phyloP scores from a whole-genome alignment of 768 basidiomycete genomes.

The Boletus edulis region DNA sequence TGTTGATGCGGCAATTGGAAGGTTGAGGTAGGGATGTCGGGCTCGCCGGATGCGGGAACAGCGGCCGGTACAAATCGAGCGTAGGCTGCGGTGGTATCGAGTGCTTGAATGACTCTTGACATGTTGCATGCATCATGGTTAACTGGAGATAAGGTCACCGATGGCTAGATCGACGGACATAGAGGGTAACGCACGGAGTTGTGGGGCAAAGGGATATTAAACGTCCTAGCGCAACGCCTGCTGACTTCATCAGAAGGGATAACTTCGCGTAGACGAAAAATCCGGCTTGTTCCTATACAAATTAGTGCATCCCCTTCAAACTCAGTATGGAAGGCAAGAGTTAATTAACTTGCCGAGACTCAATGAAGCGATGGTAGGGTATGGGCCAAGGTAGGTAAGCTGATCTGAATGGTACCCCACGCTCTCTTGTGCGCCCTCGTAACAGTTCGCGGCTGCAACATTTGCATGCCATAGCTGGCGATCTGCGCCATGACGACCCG shows the following conservation, averaged over 20 bases:
- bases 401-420: slow-evolving; percentile 85
- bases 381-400: slow-evolving; percentile 77
- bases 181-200: slow-evolving; percentile 58
- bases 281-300: slow-evolving; percentile 57
- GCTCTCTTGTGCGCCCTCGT: slow-evolving; percentile 76
- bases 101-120: slow-evolving; percentile 83
- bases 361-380: slow-evolving; percentile 81
- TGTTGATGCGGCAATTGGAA: slow-evolving; percentile 74
- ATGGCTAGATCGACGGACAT: neutral
- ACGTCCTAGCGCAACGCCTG: slow-evolving; percentile 63
- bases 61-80: slow-evolving; percentile 71
- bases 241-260: slow-evolving; percentile 60
- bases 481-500: slow-evolving; percentile 25
- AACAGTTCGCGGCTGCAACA: slow-evolving; percentile 84
- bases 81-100: slow-evolving; percentile 67
- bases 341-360: slow-evolving; percentile 57
- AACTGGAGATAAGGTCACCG: slow-evolving; percentile 41
- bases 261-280: slow-evolving; percentile 76
- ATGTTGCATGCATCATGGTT: slow-evolving; percentile 84
- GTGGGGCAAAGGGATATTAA: slow-evolving; percentile 72
- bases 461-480: slow-evolving; percentile 67
- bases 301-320: neutral
- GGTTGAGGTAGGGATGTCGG: slow-evolving; percentile 34
- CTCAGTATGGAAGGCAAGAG: neutral
- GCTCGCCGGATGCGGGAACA: slow-evolving; percentile 38